Conservation (phyloP, 2,329 filamentous ascomycete genomes). For the Chrysoporthe puriensis region DNA sequence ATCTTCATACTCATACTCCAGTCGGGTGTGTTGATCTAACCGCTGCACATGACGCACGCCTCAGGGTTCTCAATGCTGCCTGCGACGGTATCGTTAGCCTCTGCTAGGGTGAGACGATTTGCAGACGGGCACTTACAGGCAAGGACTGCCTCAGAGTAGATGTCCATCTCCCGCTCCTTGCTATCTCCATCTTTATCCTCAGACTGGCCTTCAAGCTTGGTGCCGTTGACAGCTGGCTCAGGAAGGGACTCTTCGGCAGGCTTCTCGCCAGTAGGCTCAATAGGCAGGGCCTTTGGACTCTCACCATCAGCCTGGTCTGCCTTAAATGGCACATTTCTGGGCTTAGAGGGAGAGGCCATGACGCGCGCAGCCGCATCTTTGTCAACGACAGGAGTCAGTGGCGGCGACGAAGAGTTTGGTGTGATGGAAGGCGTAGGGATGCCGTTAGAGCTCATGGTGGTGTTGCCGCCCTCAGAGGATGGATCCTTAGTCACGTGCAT, state of each 20-base stretch:
- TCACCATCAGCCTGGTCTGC: slow-evolving; percentile 78
- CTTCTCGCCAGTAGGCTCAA: slow-evolving; percentile 67
- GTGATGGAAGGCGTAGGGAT: slow-evolving; percentile 72
- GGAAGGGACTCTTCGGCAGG: slow-evolving; percentile 66
- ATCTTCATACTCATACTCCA: slow-evolving; percentile 8
- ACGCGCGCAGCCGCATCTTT: slow-evolving; percentile 49
- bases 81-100: slow-evolving; percentile 44
- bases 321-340: slow-evolving; percentile 64
- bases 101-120: background rate
- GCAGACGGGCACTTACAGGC: slow-evolving; percentile 64
- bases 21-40: slow-evolving; percentile 53
- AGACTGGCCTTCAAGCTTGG: slow-evolving; percentile 58
- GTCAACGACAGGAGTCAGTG: slow-evolving; percentile 40
- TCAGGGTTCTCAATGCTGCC: slow-evolving; percentile 97
- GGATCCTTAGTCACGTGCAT: slow-evolving; percentile 65
- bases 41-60: slow-evolving; percentile 95
- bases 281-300: slow-evolving; percentile 76
- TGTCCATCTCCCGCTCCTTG: slow-evolving; percentile 81
- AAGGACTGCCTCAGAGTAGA: slow-evolving; percentile 91
- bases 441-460: slow-evolving; percentile 51
- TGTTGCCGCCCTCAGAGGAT: slow-evolving; percentile 41
- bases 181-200: slow-evolving; percentile 76
- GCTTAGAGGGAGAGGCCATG: slow-evolving; percentile 61
- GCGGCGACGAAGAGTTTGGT: slow-evolving; percentile 54
- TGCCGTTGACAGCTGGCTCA: slow-evolving; percentile 55